Conservation (phyloP, 2,329 filamentous ascomycete genomes). For the Ophiostoma novo-ulmi region DNA sequence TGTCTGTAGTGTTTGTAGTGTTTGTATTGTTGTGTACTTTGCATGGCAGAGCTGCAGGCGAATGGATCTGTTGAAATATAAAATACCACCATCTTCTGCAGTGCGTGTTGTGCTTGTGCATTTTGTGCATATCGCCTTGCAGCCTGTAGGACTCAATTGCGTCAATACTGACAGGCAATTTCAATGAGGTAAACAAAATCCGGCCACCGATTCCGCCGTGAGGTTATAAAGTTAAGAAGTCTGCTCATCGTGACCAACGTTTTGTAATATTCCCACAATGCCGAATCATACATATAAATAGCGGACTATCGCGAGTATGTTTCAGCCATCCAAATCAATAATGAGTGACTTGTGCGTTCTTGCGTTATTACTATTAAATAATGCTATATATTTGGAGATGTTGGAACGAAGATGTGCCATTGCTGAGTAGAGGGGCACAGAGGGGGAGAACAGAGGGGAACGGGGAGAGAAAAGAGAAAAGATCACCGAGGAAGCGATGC, state of each 20-base stretch:
- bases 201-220: no score
- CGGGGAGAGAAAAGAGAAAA: not conserved
- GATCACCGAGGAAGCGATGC: slow-evolving; percentile 1
- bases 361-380: no score
- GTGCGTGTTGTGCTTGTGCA: not conserved
- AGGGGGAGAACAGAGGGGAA: not conserved
- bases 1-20: no score
- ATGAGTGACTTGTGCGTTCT: not conserved
- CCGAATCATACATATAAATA: not conserved
- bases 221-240: not conserved
- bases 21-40: not conserved
- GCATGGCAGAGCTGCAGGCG: not conserved
- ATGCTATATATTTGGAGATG: not conserved
- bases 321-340: not conserved
- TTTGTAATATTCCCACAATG: not conserved
- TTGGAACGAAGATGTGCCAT: not conserved
- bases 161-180: not conserved
- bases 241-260: not conserved
- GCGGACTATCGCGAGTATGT: not conserved
- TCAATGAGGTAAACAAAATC: no score
- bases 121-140: not conserved
- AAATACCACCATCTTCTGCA: not conserved
- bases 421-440: not conserved
- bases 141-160: not conserved
- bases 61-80: not conserved